Conservation (phyloP, 164 flowering plant species). For the Magnolia officinalis region DNA sequence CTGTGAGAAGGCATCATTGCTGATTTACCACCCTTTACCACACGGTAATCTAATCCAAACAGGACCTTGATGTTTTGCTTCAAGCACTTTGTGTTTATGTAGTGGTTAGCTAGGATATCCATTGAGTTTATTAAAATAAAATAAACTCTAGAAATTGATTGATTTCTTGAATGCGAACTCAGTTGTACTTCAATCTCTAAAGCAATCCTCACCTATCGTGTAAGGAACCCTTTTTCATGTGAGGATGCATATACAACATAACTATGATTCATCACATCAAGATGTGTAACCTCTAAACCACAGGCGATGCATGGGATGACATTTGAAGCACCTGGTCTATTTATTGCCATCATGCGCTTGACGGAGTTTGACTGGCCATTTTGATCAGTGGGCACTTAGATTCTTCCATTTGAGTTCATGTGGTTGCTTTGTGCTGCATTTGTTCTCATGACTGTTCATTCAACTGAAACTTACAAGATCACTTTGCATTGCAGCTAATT, state of each 20-base stretch:
- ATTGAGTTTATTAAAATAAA: too few species aligned
- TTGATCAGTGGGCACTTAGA: neutral
- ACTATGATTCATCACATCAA: too few species aligned
- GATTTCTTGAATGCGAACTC: neutral
- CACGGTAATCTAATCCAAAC: neutral
- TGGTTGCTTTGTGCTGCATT: neutral
- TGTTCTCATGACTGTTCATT: neutral
- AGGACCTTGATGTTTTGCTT: neutral
- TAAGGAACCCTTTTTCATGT: too few species aligned
- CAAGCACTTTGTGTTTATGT: too few species aligned
- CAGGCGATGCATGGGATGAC: too few species aligned
- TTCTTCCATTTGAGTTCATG: neutral
- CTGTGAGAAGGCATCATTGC: neutral
- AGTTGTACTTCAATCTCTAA: neutral
- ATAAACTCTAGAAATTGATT: too few species aligned
- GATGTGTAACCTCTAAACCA: too few species aligned
- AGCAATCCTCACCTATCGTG: neutral
- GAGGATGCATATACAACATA: too few species aligned
- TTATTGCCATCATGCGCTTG: neutral
- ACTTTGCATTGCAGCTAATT: conserved; percentile 57
- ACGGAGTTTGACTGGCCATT: neutral
- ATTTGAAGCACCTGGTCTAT: too few species aligned
- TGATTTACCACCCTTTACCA: neutral
- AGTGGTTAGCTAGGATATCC: too few species aligned
- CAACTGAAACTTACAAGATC: neutral